These are phyloP conservation scores for Saccharum officinarum DNA, from an alignment of 176 grass and related monocot species.

Conservation along the genomic window DNA sequence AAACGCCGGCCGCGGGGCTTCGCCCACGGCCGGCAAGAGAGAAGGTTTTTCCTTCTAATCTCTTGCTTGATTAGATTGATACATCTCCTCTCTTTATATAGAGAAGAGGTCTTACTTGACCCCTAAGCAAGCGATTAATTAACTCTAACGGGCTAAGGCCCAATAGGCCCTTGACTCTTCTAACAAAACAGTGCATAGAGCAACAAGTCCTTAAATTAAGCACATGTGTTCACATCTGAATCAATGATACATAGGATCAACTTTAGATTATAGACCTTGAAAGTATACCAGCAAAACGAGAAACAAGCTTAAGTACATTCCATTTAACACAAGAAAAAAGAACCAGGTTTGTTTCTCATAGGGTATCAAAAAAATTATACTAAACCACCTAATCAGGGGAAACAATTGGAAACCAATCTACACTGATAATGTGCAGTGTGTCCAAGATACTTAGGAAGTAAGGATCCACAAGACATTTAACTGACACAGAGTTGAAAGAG, in stretches of 20 bases:
- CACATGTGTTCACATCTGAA: background rate
- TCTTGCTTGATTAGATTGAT: too few species aligned
- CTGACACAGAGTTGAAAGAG: conserved; percentile 3
- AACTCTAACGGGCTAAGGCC: too few species aligned
- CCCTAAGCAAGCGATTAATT: too few species aligned
- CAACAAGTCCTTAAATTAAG: background rate
- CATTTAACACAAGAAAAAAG: background rate
- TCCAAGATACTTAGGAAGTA: conserved; percentile 3
- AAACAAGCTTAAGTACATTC: background rate
- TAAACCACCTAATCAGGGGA: background rate
- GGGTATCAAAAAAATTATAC: background rate
- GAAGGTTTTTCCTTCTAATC: too few species aligned
- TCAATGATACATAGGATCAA: background rate
- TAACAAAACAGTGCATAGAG: background rate
- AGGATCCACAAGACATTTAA: background rate
- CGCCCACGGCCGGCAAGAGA: too few species aligned
- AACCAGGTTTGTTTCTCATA: background rate
- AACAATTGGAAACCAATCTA: background rate
- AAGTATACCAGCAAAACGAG: background rate
- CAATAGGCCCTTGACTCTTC: too few species aligned
- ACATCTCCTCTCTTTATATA: too few species aligned
- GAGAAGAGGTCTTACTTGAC: too few species aligned
- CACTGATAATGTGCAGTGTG: background rate
- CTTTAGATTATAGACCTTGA: background rate
- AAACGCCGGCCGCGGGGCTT: too few species aligned